A percentile compares a stretch with the other conserved stretches of the same genome.
Evolutionary conservation across 2,329 filamentous ascomycete genomes (phyloP).

Genomic region (Pseudocercospora fuligena): DNA sequence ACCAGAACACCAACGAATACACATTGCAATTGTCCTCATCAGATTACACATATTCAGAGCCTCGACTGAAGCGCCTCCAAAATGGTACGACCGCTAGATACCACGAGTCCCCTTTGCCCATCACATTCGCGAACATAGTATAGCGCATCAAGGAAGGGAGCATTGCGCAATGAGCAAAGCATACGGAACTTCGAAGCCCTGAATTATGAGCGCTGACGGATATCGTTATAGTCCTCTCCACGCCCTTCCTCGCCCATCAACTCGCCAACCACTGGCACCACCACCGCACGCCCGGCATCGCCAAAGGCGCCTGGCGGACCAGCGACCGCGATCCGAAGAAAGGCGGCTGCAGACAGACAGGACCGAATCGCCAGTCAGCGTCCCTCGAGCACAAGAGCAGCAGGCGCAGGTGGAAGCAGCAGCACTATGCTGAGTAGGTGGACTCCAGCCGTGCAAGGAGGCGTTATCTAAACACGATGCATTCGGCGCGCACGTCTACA

Average conservation of each 20-base stretch:
- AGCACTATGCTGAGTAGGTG: constrained; percentile 95
- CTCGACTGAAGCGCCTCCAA: background rate
- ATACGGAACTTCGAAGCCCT: background rate
- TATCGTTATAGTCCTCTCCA: constrained; percentile 39
- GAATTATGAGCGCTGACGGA: background rate
- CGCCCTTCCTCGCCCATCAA: constrained; percentile 45
- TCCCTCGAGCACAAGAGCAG: constrained; percentile 88
- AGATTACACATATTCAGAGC: background rate
- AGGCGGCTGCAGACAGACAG: constrained; percentile 95
- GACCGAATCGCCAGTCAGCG: constrained; percentile 94
- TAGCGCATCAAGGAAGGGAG: background rate
- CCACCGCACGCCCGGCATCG: constrained; percentile 78
- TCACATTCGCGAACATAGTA: background rate
- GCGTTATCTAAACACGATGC: background rate
- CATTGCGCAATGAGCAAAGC: background rate
- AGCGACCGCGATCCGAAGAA: constrained; percentile 91
- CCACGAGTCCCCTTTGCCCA: background rate
- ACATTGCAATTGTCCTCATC: background rate
- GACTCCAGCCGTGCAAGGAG: background rate
- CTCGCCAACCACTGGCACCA: constrained; percentile 67
- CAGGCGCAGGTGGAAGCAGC: constrained; percentile 92
- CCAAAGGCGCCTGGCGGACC: constrained; percentile 90
- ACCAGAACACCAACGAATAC: background rate
- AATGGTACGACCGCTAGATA: constrained; percentile 1
- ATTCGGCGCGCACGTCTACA: background rate